Conservation (phyloP, 306 rosid genomes). For the Urtica urens region DNA sequence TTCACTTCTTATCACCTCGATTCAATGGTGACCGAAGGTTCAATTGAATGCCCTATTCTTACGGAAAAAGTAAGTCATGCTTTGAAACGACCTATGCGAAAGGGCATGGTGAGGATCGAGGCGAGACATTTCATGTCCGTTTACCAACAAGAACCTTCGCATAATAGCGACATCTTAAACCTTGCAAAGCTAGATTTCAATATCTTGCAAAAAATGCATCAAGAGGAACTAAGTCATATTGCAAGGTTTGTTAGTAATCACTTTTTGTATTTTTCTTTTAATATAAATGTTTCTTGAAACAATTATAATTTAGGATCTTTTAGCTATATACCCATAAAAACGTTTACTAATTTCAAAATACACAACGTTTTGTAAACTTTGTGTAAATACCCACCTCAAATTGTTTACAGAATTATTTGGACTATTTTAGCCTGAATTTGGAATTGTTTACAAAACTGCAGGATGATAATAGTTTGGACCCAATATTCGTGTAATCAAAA, state of each 20-base stretch:
- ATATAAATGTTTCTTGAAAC: no score
- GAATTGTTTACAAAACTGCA: no score
- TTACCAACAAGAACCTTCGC: constrained; percentile 27
- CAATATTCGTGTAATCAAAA: no score
- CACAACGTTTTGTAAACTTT: no score
- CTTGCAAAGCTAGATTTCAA: constrained; percentile 45
- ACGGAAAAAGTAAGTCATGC: constrained; percentile 9
- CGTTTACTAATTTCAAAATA: no score
- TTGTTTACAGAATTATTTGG: no score
- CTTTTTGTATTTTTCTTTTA: no score
- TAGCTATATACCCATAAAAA: no score
- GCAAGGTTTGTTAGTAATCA: constrained; percentile 12
- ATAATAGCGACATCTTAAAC: constrained; percentile 15
- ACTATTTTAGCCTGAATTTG: no score
- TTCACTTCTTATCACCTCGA: constrained; percentile 18
- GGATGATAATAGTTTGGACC: no score
- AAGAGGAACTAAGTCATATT: constrained; percentile 20
- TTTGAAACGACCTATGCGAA: constrained; percentile 22
- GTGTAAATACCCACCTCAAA: no score
- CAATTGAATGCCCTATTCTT: background rate
- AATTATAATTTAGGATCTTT: no score
- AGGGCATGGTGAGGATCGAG: constrained; percentile 21
- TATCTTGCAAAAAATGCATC: constrained; percentile 28
- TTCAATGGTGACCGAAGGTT: background rate
- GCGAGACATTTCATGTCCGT: constrained; percentile 22